Conservation (phyloP, 2,329 filamentous ascomycete species). For the Colletotrichum paranaense region DNA sequence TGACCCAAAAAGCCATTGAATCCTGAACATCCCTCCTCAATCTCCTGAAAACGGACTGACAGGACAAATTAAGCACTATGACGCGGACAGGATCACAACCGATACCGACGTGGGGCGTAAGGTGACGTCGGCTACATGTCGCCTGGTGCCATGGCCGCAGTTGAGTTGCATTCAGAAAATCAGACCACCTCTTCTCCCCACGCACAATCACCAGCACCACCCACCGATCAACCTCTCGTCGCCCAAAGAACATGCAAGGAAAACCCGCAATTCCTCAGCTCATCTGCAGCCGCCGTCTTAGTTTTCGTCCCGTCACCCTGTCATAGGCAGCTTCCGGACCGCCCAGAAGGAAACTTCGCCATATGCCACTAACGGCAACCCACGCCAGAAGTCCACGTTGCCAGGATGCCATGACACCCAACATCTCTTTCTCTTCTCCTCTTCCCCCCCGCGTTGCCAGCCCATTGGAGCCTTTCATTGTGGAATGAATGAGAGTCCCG, state of each 20-base stretch:
- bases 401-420: not conserved
- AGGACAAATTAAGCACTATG: not conserved
- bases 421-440: not conserved
- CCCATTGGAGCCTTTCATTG: conserved; percentile 1
- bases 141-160: conserved; percentile 9
- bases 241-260: conserved; percentile 6
- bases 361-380: not conserved
- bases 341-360: not conserved
- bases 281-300: conserved; percentile 14
- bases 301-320: conserved; percentile 7
- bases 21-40: not conserved
- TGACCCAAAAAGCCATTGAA: not conserved
- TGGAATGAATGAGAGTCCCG: not conserved
- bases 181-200: conserved; percentile 32
- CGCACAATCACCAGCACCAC: conserved; percentile 14
- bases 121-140: conserved; percentile 29
- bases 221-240: conserved; percentile 5
- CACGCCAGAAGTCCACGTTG: not conserved
- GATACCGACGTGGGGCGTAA: conserved; percentile 13
- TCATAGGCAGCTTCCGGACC: conserved; percentile 6
- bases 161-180: conserved; percentile 26
- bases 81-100: not conserved
- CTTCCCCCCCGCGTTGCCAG: conserved; percentile 23
- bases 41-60: not conserved
- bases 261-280: conserved; percentile 30